Percentiles rank a stretch among this genome's conserved stretches.
Evolutionary conservation across 768 basidiomycete species (phyloP).

Genomic region (Tylopilus rubrobrunneus): DNA sequence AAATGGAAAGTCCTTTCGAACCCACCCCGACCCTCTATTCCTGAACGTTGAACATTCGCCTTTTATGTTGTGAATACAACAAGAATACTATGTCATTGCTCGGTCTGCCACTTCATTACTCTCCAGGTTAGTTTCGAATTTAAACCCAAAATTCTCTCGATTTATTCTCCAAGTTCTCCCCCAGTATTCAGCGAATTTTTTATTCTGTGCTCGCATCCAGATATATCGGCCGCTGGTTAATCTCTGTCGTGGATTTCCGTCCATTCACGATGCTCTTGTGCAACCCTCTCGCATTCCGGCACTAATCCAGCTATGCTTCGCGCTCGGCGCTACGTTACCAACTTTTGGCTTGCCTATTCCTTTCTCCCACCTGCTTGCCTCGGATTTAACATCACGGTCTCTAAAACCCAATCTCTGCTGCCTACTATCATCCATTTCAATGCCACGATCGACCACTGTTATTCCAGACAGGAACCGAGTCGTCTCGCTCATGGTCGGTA

Average conservation of each 20-base stretch:
- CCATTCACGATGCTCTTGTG: not conserved
- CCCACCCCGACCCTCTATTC: too few relatives aligned
- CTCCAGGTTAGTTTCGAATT: too few relatives aligned
- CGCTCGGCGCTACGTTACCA: too few relatives aligned
- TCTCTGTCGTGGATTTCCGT: too few relatives aligned
- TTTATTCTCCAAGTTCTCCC: too few relatives aligned
- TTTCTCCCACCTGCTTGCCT: not conserved
- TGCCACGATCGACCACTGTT: rapidly evolving
- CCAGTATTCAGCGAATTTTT: too few relatives aligned
- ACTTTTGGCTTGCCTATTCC: not conserved
- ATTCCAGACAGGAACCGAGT: not conserved
- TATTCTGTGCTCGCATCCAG: too few relatives aligned
- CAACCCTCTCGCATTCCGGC: slow-evolving; percentile 1
- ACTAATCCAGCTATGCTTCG: not conserved
- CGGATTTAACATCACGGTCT: not conserved
- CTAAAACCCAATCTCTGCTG: not conserved
- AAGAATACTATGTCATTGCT: not conserved
- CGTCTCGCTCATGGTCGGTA: too few relatives aligned
- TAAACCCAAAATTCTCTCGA: too few relatives aligned
- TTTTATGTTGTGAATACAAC: not conserved
- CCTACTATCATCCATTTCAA: not conserved
- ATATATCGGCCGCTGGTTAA: too few relatives aligned
- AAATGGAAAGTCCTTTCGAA: too few relatives aligned
- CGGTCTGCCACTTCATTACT: too few relatives aligned
- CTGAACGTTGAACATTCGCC: not conserved